Evolutionary conservation across 2,329 filamentous ascomycete genomes (phyloP).

Genomic region (Colletotrichum kahawae): DNA sequence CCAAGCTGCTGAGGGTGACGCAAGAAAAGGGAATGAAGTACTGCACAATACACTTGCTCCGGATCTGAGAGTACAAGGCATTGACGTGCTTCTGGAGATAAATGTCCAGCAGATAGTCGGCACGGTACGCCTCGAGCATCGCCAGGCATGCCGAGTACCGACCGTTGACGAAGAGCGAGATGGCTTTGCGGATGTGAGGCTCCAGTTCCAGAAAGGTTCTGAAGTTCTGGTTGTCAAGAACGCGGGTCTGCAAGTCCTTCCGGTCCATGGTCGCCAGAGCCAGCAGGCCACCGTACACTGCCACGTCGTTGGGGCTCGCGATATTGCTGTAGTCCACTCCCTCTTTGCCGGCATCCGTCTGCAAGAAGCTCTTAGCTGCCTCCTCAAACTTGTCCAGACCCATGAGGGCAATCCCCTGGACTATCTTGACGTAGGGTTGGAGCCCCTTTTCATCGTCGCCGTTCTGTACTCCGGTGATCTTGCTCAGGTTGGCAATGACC

Average conservation of each 20-base stretch:
- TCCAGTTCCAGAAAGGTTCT: constrained; percentile 90
- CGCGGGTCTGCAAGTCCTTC: constrained; percentile 71
- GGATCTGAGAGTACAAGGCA: constrained; percentile 74
- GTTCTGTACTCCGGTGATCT: constrained; percentile 61
- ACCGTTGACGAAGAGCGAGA: constrained; percentile 86
- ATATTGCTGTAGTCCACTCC: constrained; percentile 69
- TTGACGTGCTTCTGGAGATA: constrained; percentile 79
- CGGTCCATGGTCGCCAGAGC: constrained; percentile 90
- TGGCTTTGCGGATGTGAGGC: constrained; percentile 90
- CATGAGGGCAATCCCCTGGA: constrained; percentile 56
- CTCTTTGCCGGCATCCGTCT: constrained; percentile 49
- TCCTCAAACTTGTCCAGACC: constrained; percentile 55
- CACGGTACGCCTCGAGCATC: constrained; percentile 79
- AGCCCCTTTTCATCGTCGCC: constrained; percentile 52
- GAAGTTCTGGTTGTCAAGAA: constrained; percentile 83
- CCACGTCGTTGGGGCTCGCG: constrained; percentile 84
- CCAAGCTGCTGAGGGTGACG: constrained; percentile 81
- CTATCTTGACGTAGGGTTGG: constrained; percentile 57
- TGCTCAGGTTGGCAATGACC: constrained; percentile 64
- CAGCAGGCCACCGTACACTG: constrained; percentile 88
- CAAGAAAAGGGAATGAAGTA: constrained; percentile 91
- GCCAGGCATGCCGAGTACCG: constrained; percentile 86
- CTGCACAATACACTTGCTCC: constrained; percentile 90
- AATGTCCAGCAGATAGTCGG: constrained; percentile 90
- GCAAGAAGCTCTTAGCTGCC: constrained; percentile 75